Evolutionary conservation across 495 filamentous ascomycete species (phyloP).

Genomic region (Penicillium herquei): DNA sequence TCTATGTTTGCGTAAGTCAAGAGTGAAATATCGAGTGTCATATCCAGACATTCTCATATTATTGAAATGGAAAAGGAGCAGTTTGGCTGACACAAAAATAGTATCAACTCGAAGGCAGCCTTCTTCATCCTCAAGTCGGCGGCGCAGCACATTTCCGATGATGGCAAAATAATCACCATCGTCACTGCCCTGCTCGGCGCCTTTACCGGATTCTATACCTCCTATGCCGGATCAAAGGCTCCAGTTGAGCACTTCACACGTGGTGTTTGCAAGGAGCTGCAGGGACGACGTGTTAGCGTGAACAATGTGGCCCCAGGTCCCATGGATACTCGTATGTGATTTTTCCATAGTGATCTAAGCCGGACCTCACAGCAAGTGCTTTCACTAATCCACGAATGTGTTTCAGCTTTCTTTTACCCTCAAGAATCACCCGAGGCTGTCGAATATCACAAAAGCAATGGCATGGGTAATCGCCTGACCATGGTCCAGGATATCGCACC

Average conservation of each 20-base stretch:
- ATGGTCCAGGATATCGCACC: slow-evolving; percentile 36
- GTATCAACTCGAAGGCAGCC: slow-evolving; percentile 38
- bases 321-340: slow-evolving; percentile 42
- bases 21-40: background rate
- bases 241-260: slow-evolving; percentile 42
- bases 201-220: slow-evolving; percentile 40
- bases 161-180: slow-evolving; percentile 38
- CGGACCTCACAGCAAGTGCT: background rate
- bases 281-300: slow-evolving; percentile 31
- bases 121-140: slow-evolving; percentile 39
- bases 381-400: background rate
- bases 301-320: slow-evolving; percentile 39
- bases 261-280: slow-evolving; percentile 40
- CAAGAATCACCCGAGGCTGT: slow-evolving; percentile 34
- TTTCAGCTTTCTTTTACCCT: slow-evolving; percentile 35
- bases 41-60: too few species aligned
- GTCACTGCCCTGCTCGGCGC: slow-evolving; percentile 37
- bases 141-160: slow-evolving; percentile 30
- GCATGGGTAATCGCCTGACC: slow-evolving; percentile 33
- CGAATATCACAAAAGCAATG: slow-evolving; percentile 32
- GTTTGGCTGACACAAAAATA: background rate
- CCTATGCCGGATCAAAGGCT: slow-evolving; percentile 39
- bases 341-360: background rate
- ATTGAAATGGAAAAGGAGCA: background rate
- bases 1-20: slow-evolving; percentile 36